phyloP scores from a whole-genome alignment of 1,284 basidiomycete genomes.

The Pseudozyma thailandica region DNA sequence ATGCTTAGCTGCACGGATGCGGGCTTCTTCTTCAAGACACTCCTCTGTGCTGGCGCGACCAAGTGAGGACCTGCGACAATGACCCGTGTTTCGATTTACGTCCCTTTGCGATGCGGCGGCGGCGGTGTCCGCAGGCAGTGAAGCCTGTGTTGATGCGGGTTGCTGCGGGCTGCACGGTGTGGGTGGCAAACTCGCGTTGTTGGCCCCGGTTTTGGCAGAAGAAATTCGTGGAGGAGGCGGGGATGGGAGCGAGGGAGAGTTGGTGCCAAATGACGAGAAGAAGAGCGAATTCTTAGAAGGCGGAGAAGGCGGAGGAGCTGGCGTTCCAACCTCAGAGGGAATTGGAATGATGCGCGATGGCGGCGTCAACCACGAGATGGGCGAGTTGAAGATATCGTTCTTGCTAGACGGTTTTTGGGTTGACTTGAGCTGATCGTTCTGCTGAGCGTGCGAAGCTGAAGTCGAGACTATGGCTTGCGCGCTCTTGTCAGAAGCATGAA shows the following conservation, averaged over 20 bases:
- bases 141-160: neutral
- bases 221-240: constrained; percentile 17
- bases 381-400: constrained; percentile 57
- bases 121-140: neutral
- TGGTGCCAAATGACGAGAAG: constrained; percentile 27
- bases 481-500: constrained; percentile 6
- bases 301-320: constrained; percentile 27
- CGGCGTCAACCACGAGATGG: constrained; percentile 40
- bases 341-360: constrained; percentile 25
- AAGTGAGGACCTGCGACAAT: constrained; percentile 51
- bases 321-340: neutral
- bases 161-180: neutral
- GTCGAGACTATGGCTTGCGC: constrained; percentile 4
- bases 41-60: constrained; percentile 60
- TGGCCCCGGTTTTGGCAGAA: neutral
- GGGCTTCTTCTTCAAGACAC: constrained; percentile 50
- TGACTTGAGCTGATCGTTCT: constrained; percentile 5
- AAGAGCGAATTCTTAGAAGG: constrained; percentile 42
- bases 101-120: constrained; percentile 10
- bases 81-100: constrained; percentile 17
- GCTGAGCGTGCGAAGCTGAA: neutral
- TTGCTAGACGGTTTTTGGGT: constrained; percentile 26
- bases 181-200: too few relatives aligned
- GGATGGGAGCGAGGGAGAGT: constrained; percentile 26
- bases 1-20: constrained; percentile 55